A percentile compares a stretch with the other conserved stretches of the same genome.
phyloP scores from a whole-genome alignment of 257 asterid genomes.

The Leonotis leonurus region DNA sequence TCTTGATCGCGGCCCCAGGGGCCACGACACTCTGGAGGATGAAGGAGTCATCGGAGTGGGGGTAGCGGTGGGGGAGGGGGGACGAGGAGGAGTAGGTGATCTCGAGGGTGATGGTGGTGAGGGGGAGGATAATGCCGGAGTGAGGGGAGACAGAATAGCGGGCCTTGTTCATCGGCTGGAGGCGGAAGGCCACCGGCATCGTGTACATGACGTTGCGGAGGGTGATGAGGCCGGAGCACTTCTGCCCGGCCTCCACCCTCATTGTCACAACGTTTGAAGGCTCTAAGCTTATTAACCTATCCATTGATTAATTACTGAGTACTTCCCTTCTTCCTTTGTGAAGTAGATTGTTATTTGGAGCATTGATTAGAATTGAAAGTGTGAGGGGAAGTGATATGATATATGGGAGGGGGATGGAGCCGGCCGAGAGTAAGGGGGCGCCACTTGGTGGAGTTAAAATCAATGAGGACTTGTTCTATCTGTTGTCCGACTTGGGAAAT shows the following conservation, averaged over 20 bases:
- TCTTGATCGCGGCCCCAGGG: slow-evolving; percentile 55
- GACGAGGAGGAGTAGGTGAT: slow-evolving; percentile 43
- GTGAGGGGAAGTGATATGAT: neutral
- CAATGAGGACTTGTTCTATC: slow-evolving; percentile 75
- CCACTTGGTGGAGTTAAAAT: slow-evolving; percentile 56
- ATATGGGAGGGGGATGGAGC: slow-evolving; percentile 28
- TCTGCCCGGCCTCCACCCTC: slow-evolving; percentile 49
- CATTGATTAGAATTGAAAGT: no score
- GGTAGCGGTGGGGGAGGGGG: slow-evolving; percentile 38
- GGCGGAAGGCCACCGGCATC: slow-evolving; percentile 78
- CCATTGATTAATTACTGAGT: slow-evolving; percentile 39
- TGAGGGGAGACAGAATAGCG: slow-evolving; percentile 54
- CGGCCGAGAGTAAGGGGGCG: slow-evolving; percentile 45
- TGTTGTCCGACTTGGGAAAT: slow-evolving; percentile 28
- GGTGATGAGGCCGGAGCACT: slow-evolving; percentile 42
- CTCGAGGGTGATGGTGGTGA: slow-evolving; percentile 40
- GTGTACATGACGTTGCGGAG: slow-evolving; percentile 76
- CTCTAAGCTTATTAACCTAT: slow-evolving; percentile 61
- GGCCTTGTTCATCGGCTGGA: slow-evolving; percentile 41
- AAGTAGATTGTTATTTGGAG: no score
- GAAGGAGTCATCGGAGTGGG: slow-evolving; percentile 55
- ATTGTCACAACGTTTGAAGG: slow-evolving; percentile 59
- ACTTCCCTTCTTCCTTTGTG: neutral
- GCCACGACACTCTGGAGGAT: slow-evolving; percentile 67
- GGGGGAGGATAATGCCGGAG: slow-evolving; percentile 64